A percentile compares a stretch with the other conserved stretches of the same genome.
phyloP scores from a whole-genome alignment of 257 asterid genomes.

The Forsythia viridissima region DNA sequence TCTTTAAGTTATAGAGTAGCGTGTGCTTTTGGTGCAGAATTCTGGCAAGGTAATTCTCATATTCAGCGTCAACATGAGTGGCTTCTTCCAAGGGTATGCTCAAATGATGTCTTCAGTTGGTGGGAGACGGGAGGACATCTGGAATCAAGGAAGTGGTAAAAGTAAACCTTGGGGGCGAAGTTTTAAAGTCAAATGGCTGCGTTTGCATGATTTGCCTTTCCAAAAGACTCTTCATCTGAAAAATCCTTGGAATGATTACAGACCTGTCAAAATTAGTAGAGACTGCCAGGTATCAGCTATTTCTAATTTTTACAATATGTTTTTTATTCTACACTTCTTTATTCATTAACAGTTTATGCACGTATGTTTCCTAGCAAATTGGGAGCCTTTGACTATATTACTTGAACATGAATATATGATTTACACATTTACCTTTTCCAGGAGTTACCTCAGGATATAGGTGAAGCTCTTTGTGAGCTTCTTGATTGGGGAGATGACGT shows the following conservation, averaged over 20 bases:
- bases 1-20: constrained; percentile 18
- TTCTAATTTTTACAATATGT: constrained; percentile 2
- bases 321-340: neutral
- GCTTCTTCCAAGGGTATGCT: constrained; percentile 96
- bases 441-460: constrained; percentile 91
- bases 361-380: neutral
- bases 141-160: constrained; percentile 79
- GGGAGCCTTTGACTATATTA: constrained; percentile 22
- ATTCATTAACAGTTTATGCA: neutral
- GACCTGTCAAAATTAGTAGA: constrained; percentile 95
- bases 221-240: constrained; percentile 85
- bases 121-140: constrained; percentile 75
- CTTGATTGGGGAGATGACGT: constrained; percentile 63
- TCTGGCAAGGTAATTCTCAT: constrained; percentile 89
- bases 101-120: constrained; percentile 90
- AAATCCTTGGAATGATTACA: constrained; percentile 85
- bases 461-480: constrained; percentile 91
- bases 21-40: constrained; percentile 56
- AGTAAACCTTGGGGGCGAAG: constrained; percentile 87
- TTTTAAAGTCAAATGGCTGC: constrained; percentile 85
- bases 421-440: constrained; percentile 36
- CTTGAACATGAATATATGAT: constrained; percentile 27
- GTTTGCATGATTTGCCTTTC: constrained; percentile 75
- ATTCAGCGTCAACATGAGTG: constrained; percentile 96
- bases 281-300: constrained; percentile 76